Base-by-base conservation (phyloP, 768 basidiomycete species). In the Pleurotus cornucopiae region DNA sequence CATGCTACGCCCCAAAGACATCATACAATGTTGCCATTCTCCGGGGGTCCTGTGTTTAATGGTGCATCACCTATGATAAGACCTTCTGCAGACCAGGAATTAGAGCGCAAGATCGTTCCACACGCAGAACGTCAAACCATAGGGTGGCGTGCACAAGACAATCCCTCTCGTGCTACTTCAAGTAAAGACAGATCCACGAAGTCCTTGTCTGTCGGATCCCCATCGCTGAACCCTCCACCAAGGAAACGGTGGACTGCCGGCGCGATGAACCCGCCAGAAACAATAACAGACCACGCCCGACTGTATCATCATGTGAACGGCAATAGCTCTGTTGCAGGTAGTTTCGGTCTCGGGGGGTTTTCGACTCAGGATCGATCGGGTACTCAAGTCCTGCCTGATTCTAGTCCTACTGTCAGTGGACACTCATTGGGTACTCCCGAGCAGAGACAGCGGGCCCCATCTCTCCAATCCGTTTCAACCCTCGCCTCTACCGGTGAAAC, bases 171-270 rank as follows among this genome's bases (percentile, higher is more conserved):
- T 9, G 16, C 16, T 6, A 14, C 51, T 25, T 16, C 51, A 12
- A 14, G 5, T 12, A 53, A 53, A 23, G 68, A 53, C 62, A 63
- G 23, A 72, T 64, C 37, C 69, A 68, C 14, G 49, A 73, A 5
- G 30, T 57, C 18, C 46, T 66, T 71, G 60, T 75, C 69, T 14
- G 60, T 68, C 48, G 72, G 63, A 7, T 66, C 69, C 9, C 57
- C 71, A 48, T 73, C 77, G 12, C 67, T 80, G 47, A 77, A 80
- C 56, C 79, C 79, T 20, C 79, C 78, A 23, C 79, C 80, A 2
- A 71, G 78, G 46, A 80, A 76, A 60, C 73, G 78, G 14, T 77
- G 79, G 75, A 72, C 72, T 20, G 70, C 75, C 39, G 67, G 13
- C 34, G 45, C 46, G 14, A 26, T 47, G 23, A 39, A 66, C 18